phyloP scores from a whole-genome alignment of 2,329 filamentous ascomycete species.

The Samsoniella hepiali region DNA sequence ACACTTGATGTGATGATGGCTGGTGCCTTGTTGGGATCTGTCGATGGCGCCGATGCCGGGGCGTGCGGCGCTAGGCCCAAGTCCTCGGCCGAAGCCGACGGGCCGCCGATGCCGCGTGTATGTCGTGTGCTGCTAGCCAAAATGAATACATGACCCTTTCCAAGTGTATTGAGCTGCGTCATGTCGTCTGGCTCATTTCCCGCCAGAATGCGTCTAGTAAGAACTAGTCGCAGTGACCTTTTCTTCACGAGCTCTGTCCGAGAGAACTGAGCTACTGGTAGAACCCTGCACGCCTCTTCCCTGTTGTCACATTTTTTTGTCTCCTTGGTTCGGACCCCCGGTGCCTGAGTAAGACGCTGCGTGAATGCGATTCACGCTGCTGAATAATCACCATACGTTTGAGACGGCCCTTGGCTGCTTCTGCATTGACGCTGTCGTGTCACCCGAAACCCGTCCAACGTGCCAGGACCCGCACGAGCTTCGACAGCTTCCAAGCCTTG shows the following conservation, averaged over 20 bases:
- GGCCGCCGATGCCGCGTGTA: not conserved
- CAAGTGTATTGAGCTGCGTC: not conserved
- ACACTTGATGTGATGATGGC: no score
- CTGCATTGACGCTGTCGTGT: not conserved
- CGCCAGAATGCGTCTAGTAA: no score
- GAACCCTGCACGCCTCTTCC: no score
- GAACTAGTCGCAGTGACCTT: no score
- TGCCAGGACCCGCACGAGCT: not conserved
- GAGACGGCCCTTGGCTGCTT: no score
- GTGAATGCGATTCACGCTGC: not conserved
- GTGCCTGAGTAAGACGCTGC: not conserved
- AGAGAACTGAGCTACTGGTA: no score
- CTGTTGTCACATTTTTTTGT: no score
- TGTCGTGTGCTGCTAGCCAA: not conserved
- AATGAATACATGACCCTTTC: not conserved
- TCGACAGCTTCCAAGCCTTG: not conserved
- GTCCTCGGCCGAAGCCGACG: slow-evolving; percentile 1
- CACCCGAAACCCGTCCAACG: not conserved
- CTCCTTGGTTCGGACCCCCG: not conserved
- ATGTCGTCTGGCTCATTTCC: not conserved
- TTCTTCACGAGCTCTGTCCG: no score
- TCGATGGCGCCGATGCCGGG: no score
- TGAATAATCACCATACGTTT: not conserved
- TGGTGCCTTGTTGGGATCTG: no score
- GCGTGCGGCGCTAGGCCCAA: not conserved